A percentile compares a stretch with the other conserved stretches of the same genome.
Evolutionary conservation across 768 basidiomycete genomes (phyloP).

Genomic region (Serendipita indica): DNA sequence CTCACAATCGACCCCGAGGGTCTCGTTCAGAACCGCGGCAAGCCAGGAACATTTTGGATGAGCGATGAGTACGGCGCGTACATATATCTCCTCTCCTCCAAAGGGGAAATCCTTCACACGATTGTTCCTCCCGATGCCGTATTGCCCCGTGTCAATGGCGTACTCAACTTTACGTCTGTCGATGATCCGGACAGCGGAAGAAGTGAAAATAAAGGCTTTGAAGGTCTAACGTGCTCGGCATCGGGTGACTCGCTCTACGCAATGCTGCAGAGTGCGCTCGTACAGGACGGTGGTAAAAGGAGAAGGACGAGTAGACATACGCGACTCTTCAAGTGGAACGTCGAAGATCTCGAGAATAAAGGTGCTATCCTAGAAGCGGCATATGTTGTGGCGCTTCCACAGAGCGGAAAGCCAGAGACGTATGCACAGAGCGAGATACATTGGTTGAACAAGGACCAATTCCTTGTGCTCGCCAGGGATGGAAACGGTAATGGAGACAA

Average conservation of each 20-base stretch:
- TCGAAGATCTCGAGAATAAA: constrained; percentile 3
- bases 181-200: constrained; percentile 38
- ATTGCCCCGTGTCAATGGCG: constrained; percentile 31
- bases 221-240: constrained; percentile 40
- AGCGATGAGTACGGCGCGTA: constrained; percentile 60
- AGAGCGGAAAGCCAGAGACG: constrained; percentile 37
- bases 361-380: constrained; percentile 36
- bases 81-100: constrained; percentile 38
- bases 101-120: constrained; percentile 36
- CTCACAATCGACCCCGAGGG: constrained; percentile 46
- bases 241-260: constrained; percentile 39
- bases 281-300: constrained; percentile 43
- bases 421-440: constrained; percentile 41
- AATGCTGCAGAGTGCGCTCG: constrained; percentile 45
- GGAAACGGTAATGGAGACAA: constrained; percentile 43
- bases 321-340: constrained; percentile 34
- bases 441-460: constrained; percentile 37
- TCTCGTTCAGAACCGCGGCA: constrained; percentile 31
- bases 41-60: constrained; percentile 52
- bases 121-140: constrained; percentile 46
- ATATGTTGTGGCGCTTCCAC: constrained; percentile 44
- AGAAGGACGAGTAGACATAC: constrained; percentile 37
- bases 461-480: constrained; percentile 45
- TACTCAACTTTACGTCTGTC: constrained; percentile 38
- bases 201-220: constrained; percentile 45